phyloP scores from a whole-genome alignment of 1,284 basidiomycete species.

The Papiliotrema flavescens region DNA sequence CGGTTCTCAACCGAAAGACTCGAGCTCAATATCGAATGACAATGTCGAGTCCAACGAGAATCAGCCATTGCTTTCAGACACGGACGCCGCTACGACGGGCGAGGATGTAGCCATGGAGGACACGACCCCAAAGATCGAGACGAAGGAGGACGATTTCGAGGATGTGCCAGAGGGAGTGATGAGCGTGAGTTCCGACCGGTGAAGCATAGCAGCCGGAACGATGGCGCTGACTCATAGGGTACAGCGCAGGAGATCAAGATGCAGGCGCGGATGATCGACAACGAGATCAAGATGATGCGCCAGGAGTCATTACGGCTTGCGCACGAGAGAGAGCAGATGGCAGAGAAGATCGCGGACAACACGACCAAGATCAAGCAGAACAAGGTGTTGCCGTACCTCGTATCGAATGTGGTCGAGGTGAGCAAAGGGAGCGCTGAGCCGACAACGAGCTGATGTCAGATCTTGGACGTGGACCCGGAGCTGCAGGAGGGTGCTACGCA shows the following conservation, averaged over 20 bases:
- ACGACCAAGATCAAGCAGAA: slow-evolving; percentile 99
- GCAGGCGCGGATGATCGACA: slow-evolving; percentile 84
- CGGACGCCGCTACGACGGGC: slow-evolving; percentile 2
- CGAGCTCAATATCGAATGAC: neutral
- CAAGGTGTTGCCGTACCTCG: slow-evolving; percentile 96
- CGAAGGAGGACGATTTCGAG: slow-evolving; percentile 41
- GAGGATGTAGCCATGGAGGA: slow-evolving; percentile 35
- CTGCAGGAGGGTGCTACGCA: slow-evolving; percentile 91
- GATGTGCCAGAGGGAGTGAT: slow-evolving; percentile 45
- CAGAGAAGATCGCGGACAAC: slow-evolving; percentile 97
- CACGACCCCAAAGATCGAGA: slow-evolving; percentile 9
- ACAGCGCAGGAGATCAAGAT: slow-evolving; percentile 79
- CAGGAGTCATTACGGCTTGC: slow-evolving; percentile 87
- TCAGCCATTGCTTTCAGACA: slow-evolving; percentile 2
- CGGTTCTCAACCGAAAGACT: neutral
- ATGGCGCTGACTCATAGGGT: slow-evolving; percentile 5
- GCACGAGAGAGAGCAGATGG: slow-evolving; percentile 94
- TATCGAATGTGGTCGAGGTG: slow-evolving; percentile 95
- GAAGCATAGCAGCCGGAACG: neutral
- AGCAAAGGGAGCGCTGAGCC: slow-evolving; percentile 18
- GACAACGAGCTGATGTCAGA: slow-evolving; percentile 53
- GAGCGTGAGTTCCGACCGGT: slow-evolving; percentile 25
- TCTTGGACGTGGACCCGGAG: slow-evolving; percentile 91
- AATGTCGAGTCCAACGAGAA: slow-evolving; percentile 1
- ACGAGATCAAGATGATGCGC: slow-evolving; percentile 94